phyloP scores from a whole-genome alignment of 768 basidiomycete genomes.

The Leccinum barrowsii region DNA sequence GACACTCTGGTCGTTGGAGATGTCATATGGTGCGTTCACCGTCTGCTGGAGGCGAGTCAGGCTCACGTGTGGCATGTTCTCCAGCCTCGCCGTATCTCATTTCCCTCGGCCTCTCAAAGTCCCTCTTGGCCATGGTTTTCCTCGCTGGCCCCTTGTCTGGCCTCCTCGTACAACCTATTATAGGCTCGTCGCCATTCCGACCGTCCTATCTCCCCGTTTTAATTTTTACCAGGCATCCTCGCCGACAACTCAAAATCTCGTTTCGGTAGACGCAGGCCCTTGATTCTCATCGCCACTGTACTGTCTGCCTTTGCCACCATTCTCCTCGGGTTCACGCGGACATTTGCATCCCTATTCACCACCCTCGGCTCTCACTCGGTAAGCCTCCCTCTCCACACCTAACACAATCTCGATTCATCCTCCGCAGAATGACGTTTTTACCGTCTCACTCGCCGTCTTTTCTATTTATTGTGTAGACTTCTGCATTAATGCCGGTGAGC shows the following conservation, averaged over 20 bases:
- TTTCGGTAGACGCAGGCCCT: conserved; percentile 83
- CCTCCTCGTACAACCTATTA: conserved; percentile 86
- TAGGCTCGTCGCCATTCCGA: conserved; percentile 44
- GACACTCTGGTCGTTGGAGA: conserved; percentile 91
- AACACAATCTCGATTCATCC: neutral
- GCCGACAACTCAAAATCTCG: conserved; percentile 82
- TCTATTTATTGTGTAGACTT: conserved; percentile 71
- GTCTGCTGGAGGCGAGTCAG: neutral
- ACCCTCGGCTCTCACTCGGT: conserved; percentile 33
- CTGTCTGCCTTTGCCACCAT: conserved; percentile 72
- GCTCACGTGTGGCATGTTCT: neutral
- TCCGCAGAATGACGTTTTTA: conserved; percentile 56
- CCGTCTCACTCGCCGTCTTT: conserved; percentile 73
- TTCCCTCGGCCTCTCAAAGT: conserved; percentile 83
- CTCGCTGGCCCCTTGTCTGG: conserved; percentile 90
- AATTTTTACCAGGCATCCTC: conserved; percentile 44
- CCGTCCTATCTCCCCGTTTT: neutral
- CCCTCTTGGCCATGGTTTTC: conserved; percentile 86
- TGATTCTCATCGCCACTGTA: conserved; percentile 69
- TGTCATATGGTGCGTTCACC: conserved; percentile 69
- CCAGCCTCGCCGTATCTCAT: conserved; percentile 84
- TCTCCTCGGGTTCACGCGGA: conserved; percentile 77
- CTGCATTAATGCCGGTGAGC: conserved; percentile 50
- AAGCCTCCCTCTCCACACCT: conserved; percentile 4
- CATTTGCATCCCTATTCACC: conserved; percentile 53